Conservation (phyloP, 139 green algal genomes). For the Asterochloris sp. region DNA sequence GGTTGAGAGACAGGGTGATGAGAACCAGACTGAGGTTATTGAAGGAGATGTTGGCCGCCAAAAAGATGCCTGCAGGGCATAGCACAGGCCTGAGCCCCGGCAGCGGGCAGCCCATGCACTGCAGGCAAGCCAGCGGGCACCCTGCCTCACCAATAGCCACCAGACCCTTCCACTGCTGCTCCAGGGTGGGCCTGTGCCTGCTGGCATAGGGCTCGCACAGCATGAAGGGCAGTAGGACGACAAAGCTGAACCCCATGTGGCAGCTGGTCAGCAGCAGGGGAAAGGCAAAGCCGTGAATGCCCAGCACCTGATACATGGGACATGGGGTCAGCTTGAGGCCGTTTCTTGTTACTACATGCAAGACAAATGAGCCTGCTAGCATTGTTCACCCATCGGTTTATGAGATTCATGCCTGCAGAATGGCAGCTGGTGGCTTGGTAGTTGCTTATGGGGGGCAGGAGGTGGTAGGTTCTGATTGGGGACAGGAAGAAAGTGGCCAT, state of each 20-base stretch:
- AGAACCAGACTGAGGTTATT: constrained; percentile 55
- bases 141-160: constrained; percentile 34
- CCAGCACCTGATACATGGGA: constrained; percentile 24
- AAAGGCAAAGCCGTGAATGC: constrained; percentile 49
- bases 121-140: no score
- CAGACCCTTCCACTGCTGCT: constrained; percentile 44
- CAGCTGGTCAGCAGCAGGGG: constrained; percentile 52
- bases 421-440: no score
- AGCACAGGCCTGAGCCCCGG: no score
- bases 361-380: no score
- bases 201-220: constrained; percentile 16
- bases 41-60: constrained; percentile 56
- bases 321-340: background rate
- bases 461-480: no score
- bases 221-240: constrained; percentile 39
- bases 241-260: constrained; percentile 59
- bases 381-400: no score
- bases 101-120: no score
- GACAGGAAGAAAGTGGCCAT: no score
- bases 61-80: constrained; percentile 11
- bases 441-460: no score
- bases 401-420: no score
- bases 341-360: no score
- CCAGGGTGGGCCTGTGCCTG: constrained; percentile 35
- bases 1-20: constrained; percentile 54